Conservation (phyloP, 1,284 basidiomycete species). For the Melampsora americana region DNA sequence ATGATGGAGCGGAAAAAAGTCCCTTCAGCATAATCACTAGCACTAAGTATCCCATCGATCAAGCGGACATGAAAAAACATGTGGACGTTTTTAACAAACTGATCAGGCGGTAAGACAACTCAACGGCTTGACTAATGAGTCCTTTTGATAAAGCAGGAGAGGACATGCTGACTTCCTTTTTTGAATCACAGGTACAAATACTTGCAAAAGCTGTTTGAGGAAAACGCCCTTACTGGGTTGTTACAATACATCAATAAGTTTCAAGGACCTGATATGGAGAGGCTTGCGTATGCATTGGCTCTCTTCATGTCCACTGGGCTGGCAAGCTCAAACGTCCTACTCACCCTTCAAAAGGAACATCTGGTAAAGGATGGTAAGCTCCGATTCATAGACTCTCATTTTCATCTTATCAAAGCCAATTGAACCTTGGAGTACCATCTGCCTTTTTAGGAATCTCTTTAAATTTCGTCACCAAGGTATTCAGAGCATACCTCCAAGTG, state of each 20-base stretch:
- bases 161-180: background rate
- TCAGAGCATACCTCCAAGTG: slow-evolving; percentile 70
- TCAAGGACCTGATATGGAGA: slow-evolving; percentile 61
- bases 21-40: slow-evolving; percentile 76
- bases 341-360: slow-evolving; percentile 84
- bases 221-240: slow-evolving; percentile 73
- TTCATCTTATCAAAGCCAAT: background rate
- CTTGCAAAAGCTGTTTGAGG: slow-evolving; percentile 91
- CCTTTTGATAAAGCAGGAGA: slow-evolving; percentile 9
- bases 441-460: slow-evolving; percentile 64
- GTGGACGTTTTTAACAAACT: slow-evolving; percentile 91
- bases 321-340: slow-evolving; percentile 70
- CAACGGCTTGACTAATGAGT: slow-evolving; percentile 22
- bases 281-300: slow-evolving; percentile 75
- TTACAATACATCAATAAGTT: slow-evolving; percentile 60
- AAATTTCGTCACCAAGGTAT: slow-evolving; percentile 71
- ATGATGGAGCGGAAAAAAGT: slow-evolving; percentile 73
- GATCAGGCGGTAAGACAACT: slow-evolving; percentile 69
- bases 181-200: slow-evolving; percentile 76
- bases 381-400: slow-evolving; percentile 18
- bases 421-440: background rate
- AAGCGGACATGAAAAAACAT: slow-evolving; percentile 77
- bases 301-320: slow-evolving; percentile 78
- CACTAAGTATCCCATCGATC: slow-evolving; percentile 69
- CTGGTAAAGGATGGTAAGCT: slow-evolving; percentile 71